Conservation (phyloP, 306 rosid genomes). For the Sicyos baderoa region DNA sequence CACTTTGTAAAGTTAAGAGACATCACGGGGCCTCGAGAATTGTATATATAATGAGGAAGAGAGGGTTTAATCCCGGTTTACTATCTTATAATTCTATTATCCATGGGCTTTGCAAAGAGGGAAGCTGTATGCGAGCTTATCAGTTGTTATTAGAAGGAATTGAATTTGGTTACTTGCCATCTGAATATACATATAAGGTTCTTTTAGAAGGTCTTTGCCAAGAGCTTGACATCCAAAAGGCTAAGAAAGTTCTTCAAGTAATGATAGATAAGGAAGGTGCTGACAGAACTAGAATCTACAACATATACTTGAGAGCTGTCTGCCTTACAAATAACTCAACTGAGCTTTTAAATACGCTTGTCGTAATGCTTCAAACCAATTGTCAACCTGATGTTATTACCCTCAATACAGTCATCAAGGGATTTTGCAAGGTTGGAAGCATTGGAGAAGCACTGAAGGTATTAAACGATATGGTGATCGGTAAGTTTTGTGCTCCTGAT, state of each 20-base stretch:
- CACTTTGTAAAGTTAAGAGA: constrained; percentile 65
- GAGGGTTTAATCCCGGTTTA: constrained; percentile 46
- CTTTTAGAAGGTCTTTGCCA: constrained; percentile 57
- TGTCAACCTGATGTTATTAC: constrained; percentile 64
- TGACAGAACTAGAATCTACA: constrained; percentile 61
- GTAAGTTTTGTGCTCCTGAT: constrained; percentile 69
- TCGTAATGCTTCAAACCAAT: constrained; percentile 57
- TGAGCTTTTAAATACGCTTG: constrained; percentile 66
- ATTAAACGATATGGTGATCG: constrained; percentile 52
- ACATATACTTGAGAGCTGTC: constrained; percentile 69
- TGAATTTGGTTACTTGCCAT: constrained; percentile 48
- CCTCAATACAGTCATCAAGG: constrained; percentile 65
- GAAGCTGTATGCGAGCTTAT: constrained; percentile 71
- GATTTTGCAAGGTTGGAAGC: constrained; percentile 72
- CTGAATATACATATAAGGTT: constrained; percentile 56
- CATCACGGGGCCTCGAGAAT: constrained; percentile 69
- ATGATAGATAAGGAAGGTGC: constrained; percentile 48
- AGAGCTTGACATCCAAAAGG: constrained; percentile 43
- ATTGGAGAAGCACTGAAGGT: constrained; percentile 63
- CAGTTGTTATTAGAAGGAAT: constrained; percentile 66
- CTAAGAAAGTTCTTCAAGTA: constrained; percentile 49
- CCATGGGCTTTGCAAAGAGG: constrained; percentile 78
- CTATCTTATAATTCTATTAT: constrained; percentile 49
- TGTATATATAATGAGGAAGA: constrained; percentile 60
- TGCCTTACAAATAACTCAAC: constrained; percentile 53